Conservation (phyloP, 192 early-diverging fungal species). For the Irineochytrium annulatum region DNA sequence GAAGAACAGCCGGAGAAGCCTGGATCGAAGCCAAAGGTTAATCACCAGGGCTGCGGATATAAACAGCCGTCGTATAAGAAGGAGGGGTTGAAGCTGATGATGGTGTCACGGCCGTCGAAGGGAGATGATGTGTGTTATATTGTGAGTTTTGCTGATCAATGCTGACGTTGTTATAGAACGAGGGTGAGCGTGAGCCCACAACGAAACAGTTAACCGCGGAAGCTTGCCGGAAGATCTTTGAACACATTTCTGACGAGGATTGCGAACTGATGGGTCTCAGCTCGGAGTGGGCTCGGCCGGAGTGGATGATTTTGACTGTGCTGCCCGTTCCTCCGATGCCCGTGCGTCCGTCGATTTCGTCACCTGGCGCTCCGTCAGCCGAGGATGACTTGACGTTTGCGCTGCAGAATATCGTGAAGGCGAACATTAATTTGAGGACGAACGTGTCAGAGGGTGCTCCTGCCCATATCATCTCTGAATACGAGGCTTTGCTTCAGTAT, state of each 20-base stretch:
- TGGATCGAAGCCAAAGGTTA: conserved; percentile 43
- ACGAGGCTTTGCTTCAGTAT: conserved; percentile 83
- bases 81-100: conserved; percentile 60
- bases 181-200: conserved; percentile 33
- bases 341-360: conserved; percentile 92
- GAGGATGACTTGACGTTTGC: conserved; percentile 99
- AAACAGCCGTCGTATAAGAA: conserved; percentile 79
- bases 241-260: conserved; percentile 83
- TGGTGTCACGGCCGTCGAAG: conserved; percentile 45
- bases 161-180: not conserved
- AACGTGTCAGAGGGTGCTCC: conserved; percentile 85
- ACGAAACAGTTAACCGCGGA: conserved; percentile 57
- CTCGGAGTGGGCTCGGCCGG: conserved; percentile 87
- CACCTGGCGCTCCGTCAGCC: conserved; percentile 78
- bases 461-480: conserved; percentile 82
- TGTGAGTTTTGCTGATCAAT: not conserved
- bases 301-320: conserved; percentile 96
- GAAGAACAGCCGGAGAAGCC: conserved; percentile 28
- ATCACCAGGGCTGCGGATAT: conserved; percentile 82
- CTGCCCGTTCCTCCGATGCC: conserved; percentile 94
- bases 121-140: conserved; percentile 4
- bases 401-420: conserved; percentile 87
- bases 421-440: conserved; percentile 77
- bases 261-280: conserved; percentile 80
- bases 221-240: conserved; percentile 77